These are phyloP conservation scores for Carallia pectinifolia DNA, from an alignment of 345 rosid species.

Conservation along the genomic window DNA sequence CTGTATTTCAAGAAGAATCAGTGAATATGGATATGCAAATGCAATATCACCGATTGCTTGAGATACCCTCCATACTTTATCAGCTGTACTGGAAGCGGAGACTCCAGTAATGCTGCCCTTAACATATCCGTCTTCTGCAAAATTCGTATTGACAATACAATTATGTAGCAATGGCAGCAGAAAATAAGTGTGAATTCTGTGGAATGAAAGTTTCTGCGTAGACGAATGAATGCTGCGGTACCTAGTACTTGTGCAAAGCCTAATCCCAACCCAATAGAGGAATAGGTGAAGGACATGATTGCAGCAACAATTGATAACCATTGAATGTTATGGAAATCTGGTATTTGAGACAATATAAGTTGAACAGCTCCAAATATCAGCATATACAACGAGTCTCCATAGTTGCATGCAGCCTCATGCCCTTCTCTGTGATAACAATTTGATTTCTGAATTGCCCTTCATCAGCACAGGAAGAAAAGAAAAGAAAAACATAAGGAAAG, in stretches of 20 bases:
- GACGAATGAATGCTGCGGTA: not conserved
- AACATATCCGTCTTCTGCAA: conserved; percentile 23
- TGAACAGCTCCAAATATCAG: conserved; percentile 30
- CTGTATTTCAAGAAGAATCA: conserved; percentile 23
- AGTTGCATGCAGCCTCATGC: conserved; percentile 5
- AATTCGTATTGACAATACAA: not conserved
- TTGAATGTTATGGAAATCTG: conserved; percentile 31
- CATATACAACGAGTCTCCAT: conserved; percentile 16
- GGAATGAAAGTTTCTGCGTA: not conserved
- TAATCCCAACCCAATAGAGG: conserved; percentile 32
- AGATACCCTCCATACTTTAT: conserved; percentile 11
- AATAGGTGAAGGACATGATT: conserved; percentile 37
- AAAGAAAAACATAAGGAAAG: not conserved
- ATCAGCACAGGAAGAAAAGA: not conserved
- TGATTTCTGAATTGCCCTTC: conserved; percentile 28
- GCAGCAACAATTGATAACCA: conserved; percentile 41
- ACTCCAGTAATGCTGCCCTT: conserved; percentile 26
- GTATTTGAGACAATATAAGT: conserved; percentile 35
- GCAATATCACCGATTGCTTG: conserved; percentile 25
- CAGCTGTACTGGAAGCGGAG: not conserved
- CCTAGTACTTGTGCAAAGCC: conserved; percentile 33
- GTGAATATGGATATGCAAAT: conserved; percentile 27
- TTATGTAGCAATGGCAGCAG: not conserved
- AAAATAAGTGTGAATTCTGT: too few species aligned
- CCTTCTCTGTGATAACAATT: conserved; percentile 15